Conservation (phyloP, 169 alveolate species). For the Eimeria tenella region DNA sequence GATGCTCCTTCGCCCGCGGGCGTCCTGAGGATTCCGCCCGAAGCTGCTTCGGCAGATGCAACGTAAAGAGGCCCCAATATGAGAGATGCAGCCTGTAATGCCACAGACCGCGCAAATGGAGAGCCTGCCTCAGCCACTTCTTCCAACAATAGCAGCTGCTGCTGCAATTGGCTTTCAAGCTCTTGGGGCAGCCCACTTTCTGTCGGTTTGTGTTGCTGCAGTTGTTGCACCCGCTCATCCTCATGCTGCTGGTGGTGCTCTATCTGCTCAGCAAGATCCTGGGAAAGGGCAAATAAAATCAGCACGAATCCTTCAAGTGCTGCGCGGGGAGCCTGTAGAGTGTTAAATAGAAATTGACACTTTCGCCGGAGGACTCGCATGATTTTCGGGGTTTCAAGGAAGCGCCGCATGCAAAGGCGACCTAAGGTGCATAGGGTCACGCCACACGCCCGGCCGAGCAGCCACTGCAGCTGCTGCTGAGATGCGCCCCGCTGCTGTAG, state of each 20-base stretch:
- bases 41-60: background rate
- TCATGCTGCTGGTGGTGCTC: slow-evolving; percentile 20
- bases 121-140: slow-evolving; percentile 31
- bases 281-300: slow-evolving; percentile 16
- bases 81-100: slow-evolving; percentile 22
- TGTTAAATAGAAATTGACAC: slow-evolving; percentile 2
- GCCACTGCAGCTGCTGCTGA: slow-evolving; percentile 26
- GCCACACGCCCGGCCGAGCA: slow-evolving; percentile 27
- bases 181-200: slow-evolving; percentile 48
- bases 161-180: slow-evolving; percentile 33
- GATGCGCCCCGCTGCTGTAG: background rate
- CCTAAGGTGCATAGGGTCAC: slow-evolving; percentile 42
- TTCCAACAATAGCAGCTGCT: slow-evolving; percentile 41
- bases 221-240: background rate
- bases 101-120: slow-evolving; percentile 41
- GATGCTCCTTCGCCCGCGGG: slow-evolving; percentile 12
- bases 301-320: slow-evolving; percentile 29
- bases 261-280: slow-evolving; percentile 36
- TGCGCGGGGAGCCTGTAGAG: background rate
- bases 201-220: slow-evolving; percentile 1
- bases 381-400: slow-evolving; percentile 15
- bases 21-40: background rate
- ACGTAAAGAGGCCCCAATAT: slow-evolving; percentile 17
- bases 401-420: slow-evolving; percentile 58
- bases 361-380: slow-evolving; percentile 53